phyloP scores from a whole-genome alignment of 495 filamentous ascomycete species.

The Neurospora sublineolata region DNA sequence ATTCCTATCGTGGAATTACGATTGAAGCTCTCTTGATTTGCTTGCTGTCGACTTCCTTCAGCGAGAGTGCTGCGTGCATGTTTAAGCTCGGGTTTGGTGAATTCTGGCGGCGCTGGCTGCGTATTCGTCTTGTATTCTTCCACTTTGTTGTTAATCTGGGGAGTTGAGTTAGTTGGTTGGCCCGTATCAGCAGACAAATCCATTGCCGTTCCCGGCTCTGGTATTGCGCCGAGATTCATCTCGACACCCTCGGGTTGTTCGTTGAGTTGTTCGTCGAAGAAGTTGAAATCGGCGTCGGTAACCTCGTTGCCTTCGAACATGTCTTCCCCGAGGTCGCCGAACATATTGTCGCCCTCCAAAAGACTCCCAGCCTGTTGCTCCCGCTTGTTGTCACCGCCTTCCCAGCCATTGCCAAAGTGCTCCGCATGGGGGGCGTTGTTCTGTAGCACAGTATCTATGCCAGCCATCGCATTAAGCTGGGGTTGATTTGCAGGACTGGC shows the following conservation, averaged over 20 bases:
- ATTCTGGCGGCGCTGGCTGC: slow-evolving; percentile 18
- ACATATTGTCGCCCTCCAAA: slow-evolving; percentile 50
- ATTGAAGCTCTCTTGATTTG: slow-evolving; percentile 19
- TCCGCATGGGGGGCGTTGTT: slow-evolving; percentile 8
- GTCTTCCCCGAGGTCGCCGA: slow-evolving; percentile 59
- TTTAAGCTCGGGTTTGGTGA: slow-evolving; percentile 37
- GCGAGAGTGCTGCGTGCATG: slow-evolving; percentile 34
- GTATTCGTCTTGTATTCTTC: slow-evolving; percentile 1
- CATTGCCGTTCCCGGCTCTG: slow-evolving; percentile 5
- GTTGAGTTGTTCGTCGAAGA: slow-evolving; percentile 68
- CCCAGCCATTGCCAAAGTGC: slow-evolving; percentile 24
- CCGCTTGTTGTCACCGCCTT: slow-evolving; percentile 23
- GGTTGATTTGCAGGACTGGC: slow-evolving; percentile 36
- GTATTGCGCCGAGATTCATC: slow-evolving; percentile 17
- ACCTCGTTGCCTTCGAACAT: slow-evolving; percentile 74
- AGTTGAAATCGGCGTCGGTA: slow-evolving; percentile 83
- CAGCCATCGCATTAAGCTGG: slow-evolving; percentile 7
- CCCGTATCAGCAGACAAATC: slow-evolving; percentile 5
- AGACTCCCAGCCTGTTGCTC: slow-evolving; percentile 27
- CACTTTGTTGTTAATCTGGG: not conserved
- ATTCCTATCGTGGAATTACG: slow-evolving; percentile 17
- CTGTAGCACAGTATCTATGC: slow-evolving; percentile 18
- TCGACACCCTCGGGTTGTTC: slow-evolving; percentile 30
- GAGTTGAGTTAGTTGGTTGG: slow-evolving; percentile 2
- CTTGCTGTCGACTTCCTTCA: slow-evolving; percentile 19